These are phyloP conservation scores for Fusarium guadeloupense DNA, from an alignment of 2,329 filamentous ascomycete genomes.

Conservation along the genomic window DNA sequence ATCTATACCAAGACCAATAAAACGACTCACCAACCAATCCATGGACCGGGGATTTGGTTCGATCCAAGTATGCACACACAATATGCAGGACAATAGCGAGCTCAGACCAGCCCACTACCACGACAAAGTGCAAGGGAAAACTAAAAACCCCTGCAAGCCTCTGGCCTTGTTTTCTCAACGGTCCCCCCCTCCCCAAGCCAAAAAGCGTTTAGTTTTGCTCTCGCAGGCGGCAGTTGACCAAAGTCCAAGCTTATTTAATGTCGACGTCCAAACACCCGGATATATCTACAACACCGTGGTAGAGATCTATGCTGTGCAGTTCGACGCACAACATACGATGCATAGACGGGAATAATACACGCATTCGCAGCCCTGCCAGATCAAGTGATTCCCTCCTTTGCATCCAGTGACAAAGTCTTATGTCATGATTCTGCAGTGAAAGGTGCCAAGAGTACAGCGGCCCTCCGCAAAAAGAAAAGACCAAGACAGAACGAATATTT, in stretches of 20 bases:
- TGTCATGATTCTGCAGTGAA: neutral
- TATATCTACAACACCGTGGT: neutral
- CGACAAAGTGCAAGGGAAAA: neutral
- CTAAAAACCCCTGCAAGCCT: conserved; percentile 14
- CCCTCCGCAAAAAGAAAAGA: conserved; percentile 16
- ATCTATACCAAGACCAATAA: conserved; percentile 2
- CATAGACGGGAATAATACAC: neutral
- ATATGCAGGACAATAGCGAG: neutral
- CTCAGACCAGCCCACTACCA: neutral
- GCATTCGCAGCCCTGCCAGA: neutral
- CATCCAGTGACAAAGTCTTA: neutral
- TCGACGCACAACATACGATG: conserved; percentile 1
- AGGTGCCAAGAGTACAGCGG: neutral
- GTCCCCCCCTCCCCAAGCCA: neutral
- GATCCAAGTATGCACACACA: conserved; percentile 15
- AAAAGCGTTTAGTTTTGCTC: conserved; percentile 8
- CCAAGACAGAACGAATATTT: neutral
- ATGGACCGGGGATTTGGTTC: conserved; percentile 19
- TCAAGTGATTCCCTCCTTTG: conserved; percentile 5
- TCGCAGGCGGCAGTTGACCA: neutral
- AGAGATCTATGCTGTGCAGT: neutral
- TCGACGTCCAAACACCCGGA: neutral
- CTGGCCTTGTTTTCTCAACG: conserved; percentile 27
- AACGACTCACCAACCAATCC: conserved; percentile 1
- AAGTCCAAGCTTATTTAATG: neutral